Conservation (phyloP, 805 yeast species). For the Cyberlindnera meyerae region DNA sequence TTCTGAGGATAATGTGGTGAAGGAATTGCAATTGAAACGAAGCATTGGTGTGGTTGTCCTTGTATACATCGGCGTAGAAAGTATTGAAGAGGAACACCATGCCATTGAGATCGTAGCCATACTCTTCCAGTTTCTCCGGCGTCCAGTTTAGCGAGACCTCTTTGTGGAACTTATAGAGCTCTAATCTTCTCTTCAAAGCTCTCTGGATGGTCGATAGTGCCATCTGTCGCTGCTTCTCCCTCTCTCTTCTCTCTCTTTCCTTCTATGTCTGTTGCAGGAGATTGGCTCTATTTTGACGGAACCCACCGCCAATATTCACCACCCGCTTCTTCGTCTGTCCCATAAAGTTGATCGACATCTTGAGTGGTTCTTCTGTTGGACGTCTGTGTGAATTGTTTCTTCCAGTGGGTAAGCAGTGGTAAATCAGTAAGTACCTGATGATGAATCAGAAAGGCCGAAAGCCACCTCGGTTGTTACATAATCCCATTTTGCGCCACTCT, state of each 20-base stretch:
- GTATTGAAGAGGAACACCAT: constrained; percentile 25
- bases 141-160: constrained; percentile 22
- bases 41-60: constrained; percentile 7
- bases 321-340: constrained; percentile 59
- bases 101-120: constrained; percentile 1
- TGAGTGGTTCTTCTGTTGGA: too few species aligned
- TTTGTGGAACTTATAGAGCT: constrained; percentile 26
- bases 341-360: constrained; percentile 38
- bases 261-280: constrained; percentile 58
- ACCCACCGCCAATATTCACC: constrained; percentile 52
- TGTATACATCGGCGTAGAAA: constrained; percentile 27
- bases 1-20: constrained; percentile 1
- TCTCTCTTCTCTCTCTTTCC: constrained; percentile 64
- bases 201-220: constrained; percentile 51
- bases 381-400: too few species aligned
- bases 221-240: constrained; percentile 41
- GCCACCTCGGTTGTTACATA: too few species aligned
- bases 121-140: neutral
- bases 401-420: too few species aligned
- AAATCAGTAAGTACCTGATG: too few species aligned
- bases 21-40: constrained; percentile 8
- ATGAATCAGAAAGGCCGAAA: too few species aligned
- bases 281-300: constrained; percentile 30
- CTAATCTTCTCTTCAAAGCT: constrained; percentile 37
- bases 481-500: too few species aligned